Evolutionary conservation across 2,329 filamentous ascomycete species (phyloP), one percentile per base, ranked within the genome.

Genomic region (Cadophora malorum): DNA sequence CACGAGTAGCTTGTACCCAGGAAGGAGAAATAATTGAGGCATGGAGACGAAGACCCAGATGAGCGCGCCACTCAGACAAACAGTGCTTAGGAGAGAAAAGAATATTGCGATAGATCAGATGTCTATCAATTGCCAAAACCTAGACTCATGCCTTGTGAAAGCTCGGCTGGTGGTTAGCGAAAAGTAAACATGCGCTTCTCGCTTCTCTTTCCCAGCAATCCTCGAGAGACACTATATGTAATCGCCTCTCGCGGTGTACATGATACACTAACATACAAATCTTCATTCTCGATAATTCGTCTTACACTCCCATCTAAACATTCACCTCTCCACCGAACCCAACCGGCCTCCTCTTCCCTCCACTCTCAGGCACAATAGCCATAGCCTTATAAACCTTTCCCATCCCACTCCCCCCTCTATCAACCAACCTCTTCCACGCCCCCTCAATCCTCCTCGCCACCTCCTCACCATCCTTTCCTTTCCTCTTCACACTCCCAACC

Each of bases 381-480:
- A 99, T 85, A 28, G 89, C 94, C 81, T 98, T 97, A 79, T 99
- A 99, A 25, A 97, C 83, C 81, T 90, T 94, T 0, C 96, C 96
- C 96, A 99, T 99, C 0, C 94, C 95, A 63, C 88, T 89, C 1
- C 89, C 91, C 0, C 92, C 90, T 52, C 88, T 84, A 78, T 97
- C 94, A n/a, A 97, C 88, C 63, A 99, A 81, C 69, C 96, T 84
- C 80, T 88, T 90, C 88, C 93, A 96, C 0, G 91, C 90, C 70
- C 83, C 86, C 71, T 93, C 88, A 38, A 97, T 83, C 63, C 88
- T 87, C 72, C 83, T 83, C 35, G 81, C 86, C 70, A 83, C 84
- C 68, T 86, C 83, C 47, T 84, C 80, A 69, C 82, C 80, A 19
- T 78, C 79, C 4, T 79, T 74, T 1, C 89, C 86, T 74, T 89